Evolutionary conservation across 2,329 filamentous ascomycete species (phyloP).

Genomic region (Magnaporthiopsis rhizophila): DNA sequence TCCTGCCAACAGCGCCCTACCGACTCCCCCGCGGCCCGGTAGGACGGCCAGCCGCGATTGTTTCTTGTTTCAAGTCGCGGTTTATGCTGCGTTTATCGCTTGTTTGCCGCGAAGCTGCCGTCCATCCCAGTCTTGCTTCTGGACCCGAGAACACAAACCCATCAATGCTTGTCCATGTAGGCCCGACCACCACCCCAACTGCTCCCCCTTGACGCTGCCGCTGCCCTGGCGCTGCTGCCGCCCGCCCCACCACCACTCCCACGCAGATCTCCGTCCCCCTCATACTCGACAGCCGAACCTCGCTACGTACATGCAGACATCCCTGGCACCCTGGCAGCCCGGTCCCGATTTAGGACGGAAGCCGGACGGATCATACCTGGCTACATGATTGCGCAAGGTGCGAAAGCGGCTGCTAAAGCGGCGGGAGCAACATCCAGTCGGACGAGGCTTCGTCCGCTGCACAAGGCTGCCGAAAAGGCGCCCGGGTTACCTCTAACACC

Average conservation of each 20-base stretch:
- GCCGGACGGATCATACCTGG: conserved; percentile 3
- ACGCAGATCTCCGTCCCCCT: neutral
- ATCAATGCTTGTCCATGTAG: neutral
- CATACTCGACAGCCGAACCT: neutral
- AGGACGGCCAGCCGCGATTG: neutral
- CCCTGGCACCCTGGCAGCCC: too few species aligned
- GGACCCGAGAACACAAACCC: neutral
- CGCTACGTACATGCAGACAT: too few species aligned
- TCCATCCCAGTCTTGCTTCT: too few species aligned
- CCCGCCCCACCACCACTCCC: neutral
- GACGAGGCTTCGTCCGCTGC: conserved; percentile 4
- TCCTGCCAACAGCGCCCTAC: neutral
- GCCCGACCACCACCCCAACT: neutral
- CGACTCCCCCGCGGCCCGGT: neutral
- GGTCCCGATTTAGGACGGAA: conserved; percentile 7
- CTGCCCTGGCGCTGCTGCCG: neutral
- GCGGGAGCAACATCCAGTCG: neutral
- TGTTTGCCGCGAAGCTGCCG: conserved; percentile 1
- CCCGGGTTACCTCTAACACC: neutral
- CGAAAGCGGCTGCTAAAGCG: neutral
- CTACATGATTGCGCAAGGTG: neutral
- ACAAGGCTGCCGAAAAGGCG: conserved; percentile 6
- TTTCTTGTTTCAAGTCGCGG: conserved; percentile 4
- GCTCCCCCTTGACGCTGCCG: neutral
- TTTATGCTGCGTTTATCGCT: neutral